Evolutionary conservation across 768 basidiomycete genomes (phyloP).

Genomic region (Amanita phalloides): DNA sequence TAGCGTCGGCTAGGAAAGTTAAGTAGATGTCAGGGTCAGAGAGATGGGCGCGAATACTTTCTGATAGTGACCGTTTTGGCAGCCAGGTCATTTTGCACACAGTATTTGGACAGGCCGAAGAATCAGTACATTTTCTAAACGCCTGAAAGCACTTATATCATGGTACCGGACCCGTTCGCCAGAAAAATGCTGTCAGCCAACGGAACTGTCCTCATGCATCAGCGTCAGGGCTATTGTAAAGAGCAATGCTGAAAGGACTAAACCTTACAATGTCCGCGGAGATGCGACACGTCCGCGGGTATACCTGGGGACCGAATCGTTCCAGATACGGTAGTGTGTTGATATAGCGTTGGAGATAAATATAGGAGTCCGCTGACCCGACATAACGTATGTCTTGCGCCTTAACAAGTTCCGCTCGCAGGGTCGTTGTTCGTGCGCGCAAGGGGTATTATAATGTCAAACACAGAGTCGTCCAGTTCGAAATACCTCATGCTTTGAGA

Average conservation of each 20-base stretch:
- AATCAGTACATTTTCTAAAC: not conserved
- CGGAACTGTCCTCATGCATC: conserved; percentile 25
- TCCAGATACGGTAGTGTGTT: not conserved
- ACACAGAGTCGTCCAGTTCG: not conserved
- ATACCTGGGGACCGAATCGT: conserved; percentile 1
- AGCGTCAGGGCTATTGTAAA: conserved; percentile 24
- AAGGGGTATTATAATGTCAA: not conserved
- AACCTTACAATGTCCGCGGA: conserved; percentile 19
- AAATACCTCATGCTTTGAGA: not conserved
- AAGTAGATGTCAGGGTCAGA: not conserved
- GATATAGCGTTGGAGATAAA: not conserved
- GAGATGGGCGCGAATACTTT: conserved; percentile 6
- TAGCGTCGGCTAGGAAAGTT: conserved; percentile 18
- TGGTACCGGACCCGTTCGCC: conserved; percentile 12
- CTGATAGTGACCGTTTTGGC: conserved; percentile 11
- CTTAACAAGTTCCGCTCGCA: not conserved
- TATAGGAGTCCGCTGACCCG: not conserved
- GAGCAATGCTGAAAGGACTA: conserved; percentile 23
- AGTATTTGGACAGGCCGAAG: not conserved
- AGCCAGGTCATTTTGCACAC: conserved; percentile 2
- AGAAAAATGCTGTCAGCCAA: conserved; percentile 27
- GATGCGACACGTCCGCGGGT: conserved; percentile 14
- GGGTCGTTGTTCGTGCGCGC: not conserved
- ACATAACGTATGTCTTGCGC: not conserved
- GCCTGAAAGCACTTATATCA: conserved; percentile 4